phyloP scores from a whole-genome alignment of 306 rosid species.

The Dryas drummondii region DNA sequence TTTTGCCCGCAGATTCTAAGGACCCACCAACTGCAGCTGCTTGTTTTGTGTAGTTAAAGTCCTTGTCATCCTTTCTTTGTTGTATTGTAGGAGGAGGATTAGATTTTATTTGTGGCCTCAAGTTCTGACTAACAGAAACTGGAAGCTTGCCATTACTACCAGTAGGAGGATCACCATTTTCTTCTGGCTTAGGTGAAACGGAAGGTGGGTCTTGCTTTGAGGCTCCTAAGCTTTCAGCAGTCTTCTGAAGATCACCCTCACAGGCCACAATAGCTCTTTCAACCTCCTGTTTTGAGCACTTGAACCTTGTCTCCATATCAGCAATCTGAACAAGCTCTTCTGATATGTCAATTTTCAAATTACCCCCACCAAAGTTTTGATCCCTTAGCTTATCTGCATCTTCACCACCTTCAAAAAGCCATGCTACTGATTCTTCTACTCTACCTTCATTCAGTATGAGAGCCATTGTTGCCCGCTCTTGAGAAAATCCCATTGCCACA shows the following conservation, averaged over 20 bases:
- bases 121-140: conserved; percentile 46
- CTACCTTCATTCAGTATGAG: conserved; percentile 83
- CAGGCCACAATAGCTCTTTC: conserved; percentile 81
- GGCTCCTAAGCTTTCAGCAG: conserved; percentile 68
- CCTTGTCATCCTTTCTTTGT: conserved; percentile 68
- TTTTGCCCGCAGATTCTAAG: conserved; percentile 59
- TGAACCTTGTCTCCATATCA: conserved; percentile 60
- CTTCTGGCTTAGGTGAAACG: conserved; percentile 71
- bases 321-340: conserved; percentile 79
- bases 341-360: conserved; percentile 92
- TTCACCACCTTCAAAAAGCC: conserved; percentile 78
- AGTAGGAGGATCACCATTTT: conserved; percentile 70
- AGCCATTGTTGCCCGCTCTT: conserved; percentile 85
- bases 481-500: conserved; percentile 89
- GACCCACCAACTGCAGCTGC: conserved; percentile 47
- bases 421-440: conserved; percentile 83
- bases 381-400: conserved; percentile 53
- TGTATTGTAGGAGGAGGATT: conserved; percentile 45
- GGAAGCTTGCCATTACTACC: conserved; percentile 59
- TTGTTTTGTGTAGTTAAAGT: conserved; percentile 77
- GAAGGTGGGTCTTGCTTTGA: conserved; percentile 58
- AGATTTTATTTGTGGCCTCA: conserved; percentile 56
- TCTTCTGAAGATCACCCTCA: conserved; percentile 92
- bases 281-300: conserved; percentile 88
- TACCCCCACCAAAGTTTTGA: conserved; percentile 47